Conservation (phyloP, 2,329 filamentous ascomycete genomes). For the Teratosphaeria nubilosa region DNA sequence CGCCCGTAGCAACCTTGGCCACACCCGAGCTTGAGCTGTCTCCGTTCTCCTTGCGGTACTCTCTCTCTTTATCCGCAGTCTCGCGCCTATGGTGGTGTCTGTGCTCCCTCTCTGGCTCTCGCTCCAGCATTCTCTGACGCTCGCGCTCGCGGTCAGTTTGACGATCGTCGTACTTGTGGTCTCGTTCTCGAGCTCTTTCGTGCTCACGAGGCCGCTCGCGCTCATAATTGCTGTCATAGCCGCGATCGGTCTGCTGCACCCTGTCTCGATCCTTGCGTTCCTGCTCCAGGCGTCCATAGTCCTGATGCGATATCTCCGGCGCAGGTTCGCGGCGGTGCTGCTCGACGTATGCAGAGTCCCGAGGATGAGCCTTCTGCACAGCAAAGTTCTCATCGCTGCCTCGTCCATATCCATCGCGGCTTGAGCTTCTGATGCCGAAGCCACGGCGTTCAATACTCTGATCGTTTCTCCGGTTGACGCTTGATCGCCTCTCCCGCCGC, state of each 20-base stretch:
- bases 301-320: slow-evolving; percentile 14
- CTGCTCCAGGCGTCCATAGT: slow-evolving; percentile 1
- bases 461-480: slow-evolving; percentile 30
- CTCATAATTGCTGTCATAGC: slow-evolving; percentile 11
- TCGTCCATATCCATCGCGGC: slow-evolving; percentile 20
- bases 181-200: slow-evolving; percentile 16
- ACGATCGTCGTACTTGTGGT: slow-evolving; percentile 17
- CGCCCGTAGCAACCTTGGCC: slow-evolving; percentile 20
- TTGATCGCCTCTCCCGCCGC: slow-evolving; percentile 24
- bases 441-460: slow-evolving; percentile 36
- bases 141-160: slow-evolving; percentile 18
- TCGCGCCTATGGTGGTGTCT: slow-evolving; percentile 18
- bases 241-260: slow-evolving; percentile 20
- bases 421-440: slow-evolving; percentile 34
- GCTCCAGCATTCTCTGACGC: slow-evolving; percentile 6
- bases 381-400: slow-evolving; percentile 33
- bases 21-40: slow-evolving; percentile 9
- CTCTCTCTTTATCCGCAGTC: slow-evolving; percentile 12
- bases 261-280: slow-evolving; percentile 8
- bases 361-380: slow-evolving; percentile 25
- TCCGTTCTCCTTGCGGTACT: slow-evolving; percentile 17
- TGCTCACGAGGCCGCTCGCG: slow-evolving; percentile 17
- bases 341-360: slow-evolving; percentile 20
- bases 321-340: slow-evolving; percentile 21
- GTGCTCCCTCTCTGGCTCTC: slow-evolving; percentile 6